These are phyloP conservation scores for Verbascum thapsus DNA, from an alignment of 257 asterid genomes.

Conservation along the genomic window DNA sequence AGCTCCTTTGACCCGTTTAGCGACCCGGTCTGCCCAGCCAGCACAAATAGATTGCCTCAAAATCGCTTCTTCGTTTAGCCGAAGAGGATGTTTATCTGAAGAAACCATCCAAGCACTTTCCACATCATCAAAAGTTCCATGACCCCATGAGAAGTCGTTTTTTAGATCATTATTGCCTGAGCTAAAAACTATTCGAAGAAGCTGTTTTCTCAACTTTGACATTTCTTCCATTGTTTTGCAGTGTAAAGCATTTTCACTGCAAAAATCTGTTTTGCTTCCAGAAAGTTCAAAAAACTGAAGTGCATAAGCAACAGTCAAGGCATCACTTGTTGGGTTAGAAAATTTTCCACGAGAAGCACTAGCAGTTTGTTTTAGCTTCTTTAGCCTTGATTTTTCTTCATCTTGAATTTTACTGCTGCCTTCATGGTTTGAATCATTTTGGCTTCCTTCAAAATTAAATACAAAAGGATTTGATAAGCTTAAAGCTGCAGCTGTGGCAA, in stretches of 20 bases:
- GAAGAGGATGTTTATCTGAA: conserved; percentile 63
- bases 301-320: conserved; percentile 68
- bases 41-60: conserved; percentile 84
- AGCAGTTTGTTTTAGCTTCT: conserved; percentile 65
- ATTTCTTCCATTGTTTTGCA: conserved; percentile 93
- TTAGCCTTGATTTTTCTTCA: conserved; percentile 60
- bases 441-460: conserved; percentile 44
- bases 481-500: conserved; percentile 88
- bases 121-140: conserved; percentile 62
- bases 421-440: conserved; percentile 26
- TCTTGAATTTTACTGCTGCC: conserved; percentile 34
- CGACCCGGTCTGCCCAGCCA: conserved; percentile 93
- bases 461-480: conserved; percentile 78
- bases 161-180: conserved; percentile 45
- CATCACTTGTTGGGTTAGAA: conserved; percentile 75
- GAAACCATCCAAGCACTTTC: conserved; percentile 69
- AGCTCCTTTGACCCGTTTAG: conserved; percentile 57
- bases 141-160: conserved; percentile 67
- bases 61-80: conserved; percentile 71
- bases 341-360: conserved; percentile 65
- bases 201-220: conserved; percentile 92
- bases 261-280: conserved; percentile 47
- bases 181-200: conserved; percentile 65
- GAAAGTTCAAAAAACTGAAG: conserved; percentile 80
- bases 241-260: conserved; percentile 62